Percentiles rank a stretch among this genome's conserved stretches.
phyloP scores from a whole-genome alignment of 345 rosid species.

The Boechera retrofracta region DNA sequence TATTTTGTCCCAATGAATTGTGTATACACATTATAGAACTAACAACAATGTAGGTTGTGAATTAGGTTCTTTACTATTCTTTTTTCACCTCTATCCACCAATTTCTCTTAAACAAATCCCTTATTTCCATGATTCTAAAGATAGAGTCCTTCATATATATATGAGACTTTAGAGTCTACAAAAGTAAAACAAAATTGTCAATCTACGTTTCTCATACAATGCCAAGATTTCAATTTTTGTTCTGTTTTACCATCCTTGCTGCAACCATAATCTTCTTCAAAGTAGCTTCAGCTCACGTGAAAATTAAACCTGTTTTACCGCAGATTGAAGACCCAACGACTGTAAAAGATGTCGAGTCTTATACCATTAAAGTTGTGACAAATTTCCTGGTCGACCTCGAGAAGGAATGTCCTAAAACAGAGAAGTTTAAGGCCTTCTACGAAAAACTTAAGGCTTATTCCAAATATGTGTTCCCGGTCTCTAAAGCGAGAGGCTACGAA shows the following conservation, averaged over 20 bases:
- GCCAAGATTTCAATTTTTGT: not conserved
- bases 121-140: constrained; percentile 20
- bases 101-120: not conserved
- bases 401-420: constrained; percentile 35
- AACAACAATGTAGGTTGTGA: not conserved
- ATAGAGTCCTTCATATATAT: constrained; percentile 15
- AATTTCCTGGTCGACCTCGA: constrained; percentile 13
- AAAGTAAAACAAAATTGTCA: constrained; percentile 3
- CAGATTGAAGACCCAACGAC: constrained; percentile 9
- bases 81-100: not conserved
- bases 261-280: constrained; percentile 12
- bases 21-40: not conserved
- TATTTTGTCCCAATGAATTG: not conserved
- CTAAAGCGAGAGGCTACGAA: not conserved
- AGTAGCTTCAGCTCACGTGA: constrained; percentile 13
- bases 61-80: constrained; percentile 13
- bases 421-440: constrained; percentile 21
- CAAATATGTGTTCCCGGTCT: constrained; percentile 19
- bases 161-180: not conserved
- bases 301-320: constrained; percentile 6
- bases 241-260: constrained; percentile 18
- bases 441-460: constrained; percentile 11
- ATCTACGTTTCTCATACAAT: constrained; percentile 17
- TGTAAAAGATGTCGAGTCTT: constrained; percentile 28
- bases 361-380: constrained; percentile 27